A percentile compares a stretch with the other conserved stretches of the same genome.
phyloP scores from a whole-genome alignment of 1,284 basidiomycete species.

The Tilletia caries region DNA sequence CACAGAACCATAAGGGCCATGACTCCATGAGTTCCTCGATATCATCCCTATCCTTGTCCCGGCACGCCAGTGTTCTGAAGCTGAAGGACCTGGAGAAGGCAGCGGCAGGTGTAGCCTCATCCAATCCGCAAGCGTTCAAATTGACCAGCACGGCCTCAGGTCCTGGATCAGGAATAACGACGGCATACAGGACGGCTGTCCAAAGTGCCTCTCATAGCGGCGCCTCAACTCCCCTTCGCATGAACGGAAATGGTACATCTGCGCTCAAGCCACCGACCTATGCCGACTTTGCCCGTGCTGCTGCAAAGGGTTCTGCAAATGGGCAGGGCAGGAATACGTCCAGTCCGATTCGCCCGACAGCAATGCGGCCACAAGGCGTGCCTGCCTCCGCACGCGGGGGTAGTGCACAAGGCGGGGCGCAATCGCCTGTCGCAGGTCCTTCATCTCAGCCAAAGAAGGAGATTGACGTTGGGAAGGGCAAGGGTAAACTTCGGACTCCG shows the following conservation, averaged over 20 bases:
- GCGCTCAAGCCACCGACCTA: not conserved
- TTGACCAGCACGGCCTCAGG: not conserved
- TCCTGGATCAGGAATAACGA: not conserved
- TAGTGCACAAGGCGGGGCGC: no score
- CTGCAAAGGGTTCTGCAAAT: not conserved
- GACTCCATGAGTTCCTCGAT: constrained; percentile 1
- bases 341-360: not conserved
- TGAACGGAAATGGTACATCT: not conserved
- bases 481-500: not conserved
- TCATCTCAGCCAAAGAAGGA: not conserved
- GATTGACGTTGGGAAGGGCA: not conserved
- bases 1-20: not conserved
- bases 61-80: not conserved
- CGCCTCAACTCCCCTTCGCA: not conserved
- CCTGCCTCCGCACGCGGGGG: no score
- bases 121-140: not conserved
- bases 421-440: not conserved
- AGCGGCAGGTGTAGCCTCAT: not conserved
- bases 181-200: constrained; percentile 4
- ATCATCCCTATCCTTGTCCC: constrained; percentile 4
- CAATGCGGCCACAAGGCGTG: not conserved
- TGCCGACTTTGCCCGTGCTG: not conserved
- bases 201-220: not conserved
- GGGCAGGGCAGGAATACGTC: not conserved
- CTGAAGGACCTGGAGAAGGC: constrained; percentile 6